Percentiles rank a stretch among this genome's conserved stretches.
These are phyloP conservation scores for Alternaria dauci DNA, from an alignment of 2,329 filamentous ascomycete species.

Conservation along the genomic window DNA sequence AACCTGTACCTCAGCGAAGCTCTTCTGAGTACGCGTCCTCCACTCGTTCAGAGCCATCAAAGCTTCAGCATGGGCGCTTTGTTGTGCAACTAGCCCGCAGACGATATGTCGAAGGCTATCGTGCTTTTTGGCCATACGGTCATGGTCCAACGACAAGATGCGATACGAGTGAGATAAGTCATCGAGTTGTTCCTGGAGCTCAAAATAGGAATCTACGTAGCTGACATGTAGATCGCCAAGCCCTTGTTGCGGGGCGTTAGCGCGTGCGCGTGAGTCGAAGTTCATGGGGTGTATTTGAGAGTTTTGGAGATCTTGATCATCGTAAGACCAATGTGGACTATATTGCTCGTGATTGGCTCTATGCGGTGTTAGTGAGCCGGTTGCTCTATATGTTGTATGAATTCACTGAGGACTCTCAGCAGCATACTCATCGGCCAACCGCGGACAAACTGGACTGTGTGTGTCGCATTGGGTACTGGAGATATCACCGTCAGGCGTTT, in stretches of 20 bases:
- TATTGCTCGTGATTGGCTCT: background rate
- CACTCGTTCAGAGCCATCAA: background rate
- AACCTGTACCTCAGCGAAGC: background rate
- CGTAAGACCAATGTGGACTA: background rate
- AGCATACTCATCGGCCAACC: background rate
- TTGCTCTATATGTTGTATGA: background rate
- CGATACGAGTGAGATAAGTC: background rate
- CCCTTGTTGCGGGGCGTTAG: background rate
- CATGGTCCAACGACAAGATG: background rate
- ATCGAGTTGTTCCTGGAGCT: background rate
- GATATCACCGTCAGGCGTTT: background rate
- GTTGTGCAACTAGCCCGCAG: background rate
- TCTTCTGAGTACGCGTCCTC: background rate
- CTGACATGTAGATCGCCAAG: background rate
- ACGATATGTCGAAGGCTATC: background rate
- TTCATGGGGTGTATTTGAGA: background rate
- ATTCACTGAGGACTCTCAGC: background rate
- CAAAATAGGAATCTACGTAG: background rate
- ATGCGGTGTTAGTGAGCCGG: background rate
- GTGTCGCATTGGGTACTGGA: background rate
- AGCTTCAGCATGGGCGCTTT: background rate
- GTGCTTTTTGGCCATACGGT: background rate
- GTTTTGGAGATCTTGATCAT: background rate
- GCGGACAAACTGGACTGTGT: background rate
- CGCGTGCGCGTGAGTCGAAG: background rate